Base-by-base conservation (phyloP, 257 asterid species). In the Penstemon newberryi region DNA sequence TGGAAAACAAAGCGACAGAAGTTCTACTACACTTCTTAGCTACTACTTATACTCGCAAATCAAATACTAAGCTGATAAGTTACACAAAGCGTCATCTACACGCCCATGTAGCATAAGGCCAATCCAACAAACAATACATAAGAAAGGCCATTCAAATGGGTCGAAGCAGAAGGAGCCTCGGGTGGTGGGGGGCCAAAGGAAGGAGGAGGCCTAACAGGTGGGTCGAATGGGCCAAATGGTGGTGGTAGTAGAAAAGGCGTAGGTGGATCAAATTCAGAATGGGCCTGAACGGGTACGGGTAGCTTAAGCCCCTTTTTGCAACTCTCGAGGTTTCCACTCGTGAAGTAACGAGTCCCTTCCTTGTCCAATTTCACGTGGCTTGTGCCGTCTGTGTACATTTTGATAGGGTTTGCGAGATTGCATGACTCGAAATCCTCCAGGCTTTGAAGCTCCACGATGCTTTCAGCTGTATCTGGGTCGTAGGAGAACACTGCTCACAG, bases 291-390 rank as follows among this genome's bases (percentile, higher is more conserved):
- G 3, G 70, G 44, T 1, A 90, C 80, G 4, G 84, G 88, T 3
- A 90, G 73, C 81, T 81, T 90, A 49, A 85, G 75, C 6, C 96
- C 96, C 8, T 78, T 83, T 3, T 72, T 74, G 84, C 96, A 90
- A 47, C 51, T 80, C 44, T 80, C 84, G 1, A 18, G 54, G 75
- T 86, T 78, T 6, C 67, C 82, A 53, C 95, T 90, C 3, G 83
- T 51, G 75, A 90, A 86, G 86, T 77, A 90, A 11, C 91, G 70
- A 19, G 41, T 25, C 4, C 97, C 97, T 74, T 86, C 82, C 43
- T 73, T 51, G 3, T 86, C 86, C 37, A 90, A 83, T 0, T 75
- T 11, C n/a, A 90, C 78, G 55, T 78, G 81, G 12, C 65, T 63
- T 0, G 65, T 10, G 4, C 78, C 84, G 6, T 78, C 81, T 0